Conservation (phyloP, 257 asterid species). For the Solanum lignicaule region DNA sequence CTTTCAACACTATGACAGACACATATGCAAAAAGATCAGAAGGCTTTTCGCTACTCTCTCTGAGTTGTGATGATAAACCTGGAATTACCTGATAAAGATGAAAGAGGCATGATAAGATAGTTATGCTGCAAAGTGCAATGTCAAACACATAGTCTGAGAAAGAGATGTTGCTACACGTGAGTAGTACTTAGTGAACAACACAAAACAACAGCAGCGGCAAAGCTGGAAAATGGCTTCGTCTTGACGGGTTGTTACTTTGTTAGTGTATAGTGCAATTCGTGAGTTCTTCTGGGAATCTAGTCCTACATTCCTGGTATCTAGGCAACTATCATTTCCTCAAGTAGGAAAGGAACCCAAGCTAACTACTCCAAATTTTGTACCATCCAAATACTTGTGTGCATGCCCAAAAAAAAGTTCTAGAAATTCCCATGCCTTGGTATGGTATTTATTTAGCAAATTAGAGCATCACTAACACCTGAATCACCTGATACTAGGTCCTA, state of each 20-base stretch:
- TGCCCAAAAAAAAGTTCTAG: not conserved
- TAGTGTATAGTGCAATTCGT: not conserved
- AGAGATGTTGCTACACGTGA: not conserved
- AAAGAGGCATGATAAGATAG: not conserved
- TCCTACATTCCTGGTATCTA: not conserved
- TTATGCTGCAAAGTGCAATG: not conserved
- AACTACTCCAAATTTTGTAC: not conserved
- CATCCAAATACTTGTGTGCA: not conserved
- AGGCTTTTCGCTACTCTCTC: constrained; percentile 26
- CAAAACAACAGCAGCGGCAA: not conserved
- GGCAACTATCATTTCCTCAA: not conserved
- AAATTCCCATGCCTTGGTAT: not conserved
- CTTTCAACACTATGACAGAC: constrained; percentile 19
- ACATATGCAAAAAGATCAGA: constrained; percentile 50
- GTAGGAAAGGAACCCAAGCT: not conserved
- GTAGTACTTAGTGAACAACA: not conserved
- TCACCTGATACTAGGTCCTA: not conserved
- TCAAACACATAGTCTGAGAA: not conserved
- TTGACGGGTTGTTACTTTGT: not conserved
- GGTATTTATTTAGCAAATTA: not conserved
- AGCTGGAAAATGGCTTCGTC: not conserved
- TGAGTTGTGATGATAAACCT: constrained; percentile 28
- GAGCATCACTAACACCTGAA: not conserved
- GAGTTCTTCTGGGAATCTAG: not conserved
- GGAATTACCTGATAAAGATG: constrained; percentile 63